Conservation (phyloP, 495 filamentous ascomycete genomes). For the Trichoderma virens region DNA sequence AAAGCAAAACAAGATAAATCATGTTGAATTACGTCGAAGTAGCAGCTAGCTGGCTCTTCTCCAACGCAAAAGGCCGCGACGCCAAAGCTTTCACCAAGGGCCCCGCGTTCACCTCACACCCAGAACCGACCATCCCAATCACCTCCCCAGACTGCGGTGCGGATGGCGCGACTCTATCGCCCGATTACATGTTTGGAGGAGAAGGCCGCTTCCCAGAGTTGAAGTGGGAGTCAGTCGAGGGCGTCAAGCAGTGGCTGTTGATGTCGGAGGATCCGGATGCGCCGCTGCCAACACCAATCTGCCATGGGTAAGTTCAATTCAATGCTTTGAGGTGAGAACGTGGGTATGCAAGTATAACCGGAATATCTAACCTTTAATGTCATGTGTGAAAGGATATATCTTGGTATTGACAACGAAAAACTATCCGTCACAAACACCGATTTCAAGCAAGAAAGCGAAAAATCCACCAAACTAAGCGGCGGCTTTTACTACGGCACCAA, state of each 20-base stretch:
- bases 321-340: neutral
- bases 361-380: neutral
- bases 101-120: constrained; percentile 33
- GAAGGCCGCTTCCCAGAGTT: constrained; percentile 36
- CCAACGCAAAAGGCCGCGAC: constrained; percentile 34
- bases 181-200: constrained; percentile 36
- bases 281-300: constrained; percentile 35
- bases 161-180: constrained; percentile 30
- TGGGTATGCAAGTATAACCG: neutral
- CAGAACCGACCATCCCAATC: constrained; percentile 35
- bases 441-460: constrained; percentile 25
- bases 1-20: no score
- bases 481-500: constrained; percentile 43
- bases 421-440: constrained; percentile 31
- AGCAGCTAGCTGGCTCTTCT: constrained; percentile 27
- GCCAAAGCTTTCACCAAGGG: constrained; percentile 38
- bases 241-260: constrained; percentile 40
- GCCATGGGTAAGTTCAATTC: constrained; percentile 31
- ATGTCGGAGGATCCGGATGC: constrained; percentile 45
- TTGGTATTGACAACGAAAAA: constrained; percentile 31
- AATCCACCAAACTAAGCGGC: constrained; percentile 26
- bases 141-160: constrained; percentile 38
- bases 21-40: constrained; percentile 24
- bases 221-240: constrained; percentile 29
- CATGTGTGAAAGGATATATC: constrained; percentile 29